phyloP scores from a whole-genome alignment of 768 basidiomycete genomes.

The Nidularia sp. region DNA sequence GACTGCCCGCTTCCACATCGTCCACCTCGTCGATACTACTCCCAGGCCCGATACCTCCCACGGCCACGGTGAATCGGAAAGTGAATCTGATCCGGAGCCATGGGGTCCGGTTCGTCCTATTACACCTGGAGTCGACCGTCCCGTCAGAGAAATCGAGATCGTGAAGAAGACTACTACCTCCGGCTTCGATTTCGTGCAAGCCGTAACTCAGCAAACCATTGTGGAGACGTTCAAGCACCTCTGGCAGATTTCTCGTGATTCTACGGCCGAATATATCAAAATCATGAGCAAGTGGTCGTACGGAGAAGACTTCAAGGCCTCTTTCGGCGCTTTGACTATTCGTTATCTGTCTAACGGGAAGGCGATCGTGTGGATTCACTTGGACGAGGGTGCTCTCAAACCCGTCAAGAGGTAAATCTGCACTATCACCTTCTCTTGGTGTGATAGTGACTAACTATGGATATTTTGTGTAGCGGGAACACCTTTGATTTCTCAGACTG shows the following conservation, averaged over 20 bases:
- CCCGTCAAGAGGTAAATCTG: slow-evolving; percentile 2
- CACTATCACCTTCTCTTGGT: too few species aligned
- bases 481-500: slow-evolving; percentile 4
- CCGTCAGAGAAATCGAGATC: neutral
- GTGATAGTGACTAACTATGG: neutral
- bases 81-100: neutral
- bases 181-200: slow-evolving; percentile 5
- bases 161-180: neutral
- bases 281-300: slow-evolving; percentile 5
- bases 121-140: neutral
- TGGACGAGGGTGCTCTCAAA: slow-evolving; percentile 6
- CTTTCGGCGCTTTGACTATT: slow-evolving; percentile 8
- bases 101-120: neutral
- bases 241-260: slow-evolving; percentile 1
- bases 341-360: slow-evolving; percentile 4
- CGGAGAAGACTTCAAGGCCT: slow-evolving; percentile 7
- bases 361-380: slow-evolving; percentile 7
- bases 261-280: neutral
- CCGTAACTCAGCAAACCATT: slow-evolving; percentile 2
- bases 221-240: slow-evolving; percentile 4
- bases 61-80: neutral
- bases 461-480: slow-evolving; percentile 2
- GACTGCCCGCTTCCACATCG: neutral
- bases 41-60: neutral
- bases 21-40: slow-evolving; percentile 1